phyloP scores from a whole-genome alignment of 345 rosid genomes.

The Sonneratia alba region DNA sequence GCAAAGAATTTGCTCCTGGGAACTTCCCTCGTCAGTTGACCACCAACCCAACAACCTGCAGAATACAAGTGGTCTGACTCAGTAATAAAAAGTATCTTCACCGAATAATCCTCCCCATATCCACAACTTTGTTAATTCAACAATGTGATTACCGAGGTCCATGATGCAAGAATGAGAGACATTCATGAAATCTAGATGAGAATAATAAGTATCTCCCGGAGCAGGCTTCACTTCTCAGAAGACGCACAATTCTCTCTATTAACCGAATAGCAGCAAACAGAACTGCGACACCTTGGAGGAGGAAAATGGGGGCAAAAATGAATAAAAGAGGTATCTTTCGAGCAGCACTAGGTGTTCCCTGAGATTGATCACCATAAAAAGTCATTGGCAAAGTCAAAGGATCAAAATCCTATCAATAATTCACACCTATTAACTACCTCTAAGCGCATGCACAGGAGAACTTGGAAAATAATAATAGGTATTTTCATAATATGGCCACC shows the following conservation, averaged over 20 bases:
- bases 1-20: slow-evolving; percentile 82
- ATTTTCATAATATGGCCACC: slow-evolving; percentile 93
- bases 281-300: slow-evolving; percentile 80
- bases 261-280: slow-evolving; percentile 67
- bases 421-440: slow-evolving; percentile 38
- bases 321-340: slow-evolving; percentile 65
- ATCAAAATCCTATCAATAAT: slow-evolving; percentile 14
- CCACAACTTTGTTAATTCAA: slow-evolving; percentile 3
- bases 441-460: slow-evolving; percentile 82
- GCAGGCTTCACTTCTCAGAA: slow-evolving; percentile 60
- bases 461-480: slow-evolving; percentile 77
- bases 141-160: slow-evolving; percentile 66
- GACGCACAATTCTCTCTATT: slow-evolving; percentile 61
- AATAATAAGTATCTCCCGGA: slow-evolving; percentile 62
- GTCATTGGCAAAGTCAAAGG: neutral
- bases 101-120: neutral
- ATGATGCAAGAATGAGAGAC: slow-evolving; percentile 83
- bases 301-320: slow-evolving; percentile 78
- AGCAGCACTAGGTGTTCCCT: slow-evolving; percentile 88
- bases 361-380: slow-evolving; percentile 23
- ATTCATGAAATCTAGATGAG: slow-evolving; percentile 67
- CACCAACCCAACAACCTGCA: slow-evolving; percentile 95
- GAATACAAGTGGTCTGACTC: neutral
- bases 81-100: neutral
- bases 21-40: slow-evolving; percentile 95